Base-by-base conservation (phyloP, 225 moss, liverwort and hornwort genomes). In the Marchantia polymorpha region DNA sequence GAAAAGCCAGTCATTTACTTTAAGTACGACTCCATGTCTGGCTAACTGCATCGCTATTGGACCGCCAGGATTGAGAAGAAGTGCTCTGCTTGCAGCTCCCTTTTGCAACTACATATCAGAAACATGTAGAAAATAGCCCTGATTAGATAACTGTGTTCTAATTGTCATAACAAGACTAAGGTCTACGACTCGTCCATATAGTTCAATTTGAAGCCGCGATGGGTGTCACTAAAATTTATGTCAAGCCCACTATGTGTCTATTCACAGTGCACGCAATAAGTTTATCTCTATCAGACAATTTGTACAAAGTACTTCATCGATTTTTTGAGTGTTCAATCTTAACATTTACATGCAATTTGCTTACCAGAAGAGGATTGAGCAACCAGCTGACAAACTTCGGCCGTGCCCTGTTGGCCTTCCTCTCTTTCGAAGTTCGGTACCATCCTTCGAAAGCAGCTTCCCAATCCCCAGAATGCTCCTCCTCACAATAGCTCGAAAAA, bases 1-100 rank as follows among this genome's bases (percentile, higher is more conserved):
- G 49, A 97, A 97, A 47, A 97, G 85, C 96, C 96, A 97, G 74
- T 89, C 90, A 78, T 97, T 97, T 69, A 97, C 81, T 87, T 97
- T 97, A n/a, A 97, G 76, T 30, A 92, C 91, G 39, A 97, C 96
- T 56, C 96, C 96, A 86, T 97, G 94, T 64, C 83, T 64, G 73
- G 92, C 91, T 74, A 97, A 79, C 87, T 93, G 86, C 80, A 70
- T 81, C 66, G 96, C 96, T 86, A 97, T 66, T 26, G 92, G 92
- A 64, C 96, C 96, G 56, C 96, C 94, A 69, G 92, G 92, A 83
- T 84, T 87, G 76, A 93, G 88, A 10, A 97, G 89, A 83, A 91
- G 82, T 26, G 85, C 72, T 83, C 96, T 87, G 50, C 92, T 92
- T 67, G 85, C 88, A 76, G 88, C 72, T 73, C 91, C 89, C 76